Percentiles rank a stretch among this genome's conserved stretches.
phyloP scores from a whole-genome alignment of 108 stramenopile species.

The Mediolabrus comicus region DNA sequence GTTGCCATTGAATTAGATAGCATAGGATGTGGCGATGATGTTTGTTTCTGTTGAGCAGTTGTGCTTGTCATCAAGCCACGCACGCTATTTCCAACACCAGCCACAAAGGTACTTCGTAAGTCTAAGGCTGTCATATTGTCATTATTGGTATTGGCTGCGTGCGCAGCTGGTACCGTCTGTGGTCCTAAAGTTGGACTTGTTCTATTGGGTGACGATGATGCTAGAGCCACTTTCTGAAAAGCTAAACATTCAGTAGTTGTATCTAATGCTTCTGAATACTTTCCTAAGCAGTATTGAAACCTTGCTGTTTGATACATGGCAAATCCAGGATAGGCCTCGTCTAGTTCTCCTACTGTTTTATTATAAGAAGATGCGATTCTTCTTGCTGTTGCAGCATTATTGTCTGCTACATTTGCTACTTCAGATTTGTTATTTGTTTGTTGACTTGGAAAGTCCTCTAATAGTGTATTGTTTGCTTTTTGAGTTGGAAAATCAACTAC shows the following conservation, averaged over 20 bases:
- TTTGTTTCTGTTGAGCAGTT: conserved; percentile 1
- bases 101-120: conserved; percentile 6
- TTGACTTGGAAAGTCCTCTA: background rate
- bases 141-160: background rate
- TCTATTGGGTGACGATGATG: background rate
- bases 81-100: conserved; percentile 16
- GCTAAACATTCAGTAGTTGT: conserved; percentile 44
- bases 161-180: background rate
- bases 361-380: background rate
- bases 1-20: conserved; percentile 27
- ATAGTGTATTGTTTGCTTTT: background rate
- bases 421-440: background rate
- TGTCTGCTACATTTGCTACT: background rate
- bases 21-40: conserved; percentile 21
- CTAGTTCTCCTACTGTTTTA: background rate
- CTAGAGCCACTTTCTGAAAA: conserved; percentile 30
- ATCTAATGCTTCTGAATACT: conserved; percentile 38
- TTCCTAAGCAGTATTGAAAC: conserved; percentile 23
- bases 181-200: background rate
- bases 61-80: conserved; percentile 13
- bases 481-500: conserved; percentile 16
- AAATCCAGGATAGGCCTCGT: conserved; percentile 29
- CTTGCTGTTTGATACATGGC: conserved; percentile 36
- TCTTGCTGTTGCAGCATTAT: conserved; percentile 3
- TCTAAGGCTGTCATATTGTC: conserved; percentile 6